phyloP scores from a whole-genome alignment of 257 asterid genomes.

The Fraxinus excelsior region DNA sequence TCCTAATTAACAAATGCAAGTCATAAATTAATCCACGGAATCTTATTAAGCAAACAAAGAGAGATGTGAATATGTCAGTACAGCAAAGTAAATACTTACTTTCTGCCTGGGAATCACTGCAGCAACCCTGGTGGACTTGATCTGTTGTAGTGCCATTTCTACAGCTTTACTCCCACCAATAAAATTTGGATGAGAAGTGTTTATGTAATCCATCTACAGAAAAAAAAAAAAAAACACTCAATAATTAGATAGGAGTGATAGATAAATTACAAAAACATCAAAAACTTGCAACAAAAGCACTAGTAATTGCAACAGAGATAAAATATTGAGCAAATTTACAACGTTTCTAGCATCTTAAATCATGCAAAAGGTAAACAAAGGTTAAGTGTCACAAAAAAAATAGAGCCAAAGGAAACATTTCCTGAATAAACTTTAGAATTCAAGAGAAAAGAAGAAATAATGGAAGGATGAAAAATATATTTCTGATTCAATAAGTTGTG shows the following conservation, averaged over 20 bases:
- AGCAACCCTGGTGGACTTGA: constrained; percentile 41
- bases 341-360: background rate
- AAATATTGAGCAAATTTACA: background rate
- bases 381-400: background rate
- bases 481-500: background rate
- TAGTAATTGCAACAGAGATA: background rate
- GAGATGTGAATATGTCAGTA: background rate
- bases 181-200: constrained; percentile 69
- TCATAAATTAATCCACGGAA: constrained; percentile 10
- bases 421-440: background rate
- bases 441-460: background rate
- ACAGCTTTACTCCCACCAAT: constrained; percentile 71
- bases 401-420: background rate
- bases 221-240: too few species aligned
- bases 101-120: constrained; percentile 33
- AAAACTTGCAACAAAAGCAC: background rate
- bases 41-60: constrained; percentile 10
- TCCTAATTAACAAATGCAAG: constrained; percentile 52
- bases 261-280: background rate
- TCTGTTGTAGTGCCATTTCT: constrained; percentile 52
- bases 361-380: background rate
- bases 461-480: background rate
- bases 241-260: background rate
- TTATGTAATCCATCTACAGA: constrained; percentile 61
- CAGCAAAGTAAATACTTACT: constrained; percentile 21